A percentile compares a stretch with the other conserved stretches of the same genome.
Conservation (phyloP, 495 filamentous ascomycete genomes). For the Aspergillus sclerotioniger region DNA sequence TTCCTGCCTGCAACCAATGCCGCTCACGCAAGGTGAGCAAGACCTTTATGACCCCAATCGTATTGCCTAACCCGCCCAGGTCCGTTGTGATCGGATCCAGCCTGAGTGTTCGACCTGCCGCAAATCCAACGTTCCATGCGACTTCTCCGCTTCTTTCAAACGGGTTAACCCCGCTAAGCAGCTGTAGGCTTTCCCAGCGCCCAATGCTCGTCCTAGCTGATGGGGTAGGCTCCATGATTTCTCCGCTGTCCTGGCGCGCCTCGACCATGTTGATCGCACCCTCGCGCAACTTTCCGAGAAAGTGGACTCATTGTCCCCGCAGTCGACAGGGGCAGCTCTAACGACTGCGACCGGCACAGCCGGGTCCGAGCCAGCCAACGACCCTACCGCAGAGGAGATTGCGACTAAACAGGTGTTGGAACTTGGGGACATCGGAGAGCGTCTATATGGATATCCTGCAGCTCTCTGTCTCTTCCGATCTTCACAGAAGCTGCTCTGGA, state of each 20-base stretch:
- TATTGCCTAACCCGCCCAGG: not conserved
- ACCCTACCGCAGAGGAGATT: not conserved
- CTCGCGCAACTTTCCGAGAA: not conserved
- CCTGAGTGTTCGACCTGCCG: conserved; percentile 8
- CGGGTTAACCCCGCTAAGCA: not conserved
- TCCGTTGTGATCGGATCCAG: conserved; percentile 5
- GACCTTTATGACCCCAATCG: too few species aligned
- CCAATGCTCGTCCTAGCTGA: not conserved
- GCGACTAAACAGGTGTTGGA: not conserved
- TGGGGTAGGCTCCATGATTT: not conserved
- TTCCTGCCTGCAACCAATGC: not conserved
- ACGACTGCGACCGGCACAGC: not conserved
- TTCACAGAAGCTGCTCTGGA: not conserved
- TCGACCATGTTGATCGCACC: not conserved
- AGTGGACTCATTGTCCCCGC: not conserved
- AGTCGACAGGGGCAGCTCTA: not conserved
- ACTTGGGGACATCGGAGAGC: not conserved
- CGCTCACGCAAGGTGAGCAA: not conserved
- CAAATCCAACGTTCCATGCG: not conserved
- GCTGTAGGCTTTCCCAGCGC: not conserved
- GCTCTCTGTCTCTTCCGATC: not conserved
- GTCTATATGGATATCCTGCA: not conserved
- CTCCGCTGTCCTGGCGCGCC: not conserved
- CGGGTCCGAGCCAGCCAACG: not conserved
- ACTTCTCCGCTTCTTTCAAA: not conserved